Percentiles rank a stretch among this genome's conserved stretches.
These are phyloP conservation scores for Didymella glomerata DNA, from an alignment of 2,329 filamentous ascomycete species.

Conservation along the genomic window DNA sequence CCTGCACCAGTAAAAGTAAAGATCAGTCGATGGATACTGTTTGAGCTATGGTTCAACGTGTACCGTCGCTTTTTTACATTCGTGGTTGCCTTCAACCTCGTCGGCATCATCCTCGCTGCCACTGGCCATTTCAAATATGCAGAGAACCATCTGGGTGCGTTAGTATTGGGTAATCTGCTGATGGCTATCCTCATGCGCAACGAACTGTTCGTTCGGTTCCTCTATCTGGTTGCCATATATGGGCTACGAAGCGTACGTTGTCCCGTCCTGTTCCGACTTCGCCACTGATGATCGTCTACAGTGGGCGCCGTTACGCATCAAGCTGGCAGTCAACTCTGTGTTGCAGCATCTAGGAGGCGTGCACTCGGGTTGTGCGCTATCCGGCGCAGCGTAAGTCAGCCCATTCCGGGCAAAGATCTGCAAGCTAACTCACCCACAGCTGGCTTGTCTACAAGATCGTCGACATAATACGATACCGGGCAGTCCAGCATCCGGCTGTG, in stretches of 20 bases:
- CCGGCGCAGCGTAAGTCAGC: constrained; percentile 42
- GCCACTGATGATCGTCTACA: constrained; percentile 23
- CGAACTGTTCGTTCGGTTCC: constrained; percentile 44
- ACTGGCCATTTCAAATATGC: constrained; percentile 42
- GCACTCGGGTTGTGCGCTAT: constrained; percentile 48
- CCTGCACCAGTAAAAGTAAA: constrained; percentile 31
- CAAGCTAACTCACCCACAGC: constrained; percentile 29
- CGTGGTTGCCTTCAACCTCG: constrained; percentile 41
- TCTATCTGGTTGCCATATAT: constrained; percentile 46
- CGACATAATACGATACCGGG: constrained; percentile 46
- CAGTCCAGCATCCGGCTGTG: constrained; percentile 43
- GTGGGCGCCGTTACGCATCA: constrained; percentile 46
- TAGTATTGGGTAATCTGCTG: constrained; percentile 47
- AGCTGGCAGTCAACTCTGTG: constrained; percentile 43
- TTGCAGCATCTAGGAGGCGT: constrained; percentile 48
- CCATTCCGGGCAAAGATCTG: neutral
- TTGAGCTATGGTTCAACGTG: constrained; percentile 48
- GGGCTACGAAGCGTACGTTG: constrained; percentile 30
- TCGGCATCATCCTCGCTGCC: constrained; percentile 43
- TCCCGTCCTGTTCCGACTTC: neutral
- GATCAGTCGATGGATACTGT: constrained; percentile 42
- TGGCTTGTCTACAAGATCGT: constrained; percentile 49
- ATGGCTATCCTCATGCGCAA: constrained; percentile 45
- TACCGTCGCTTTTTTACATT: constrained; percentile 50
- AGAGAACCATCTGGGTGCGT: constrained; percentile 44